A percentile compares a stretch with the other conserved stretches of the same genome.
These are phyloP conservation scores for Alternaria novae-zelandiae DNA, from an alignment of 2,329 filamentous ascomycete genomes.

Conservation along the genomic window DNA sequence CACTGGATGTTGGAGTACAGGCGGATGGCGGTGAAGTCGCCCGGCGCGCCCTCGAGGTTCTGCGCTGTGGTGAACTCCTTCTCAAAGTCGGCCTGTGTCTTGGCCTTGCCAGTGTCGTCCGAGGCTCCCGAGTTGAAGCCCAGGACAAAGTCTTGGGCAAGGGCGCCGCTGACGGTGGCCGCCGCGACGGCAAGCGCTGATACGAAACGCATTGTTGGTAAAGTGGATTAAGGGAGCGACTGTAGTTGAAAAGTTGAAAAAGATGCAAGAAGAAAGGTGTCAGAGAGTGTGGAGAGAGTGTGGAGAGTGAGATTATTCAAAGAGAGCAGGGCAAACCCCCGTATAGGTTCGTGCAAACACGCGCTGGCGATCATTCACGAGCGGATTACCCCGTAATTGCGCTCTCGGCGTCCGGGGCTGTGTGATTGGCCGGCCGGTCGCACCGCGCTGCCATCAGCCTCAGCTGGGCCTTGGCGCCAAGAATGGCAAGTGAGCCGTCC, in stretches of 20 bases:
- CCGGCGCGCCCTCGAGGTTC: constrained; percentile 66
- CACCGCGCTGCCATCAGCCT: neutral
- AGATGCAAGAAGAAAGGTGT: constrained; percentile 1
- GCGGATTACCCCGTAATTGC: constrained; percentile 15
- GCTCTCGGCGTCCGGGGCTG: neutral
- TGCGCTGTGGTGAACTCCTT: constrained; percentile 70
- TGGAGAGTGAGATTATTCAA: neutral
- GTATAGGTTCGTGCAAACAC: constrained; percentile 12
- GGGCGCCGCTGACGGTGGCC: constrained; percentile 26
- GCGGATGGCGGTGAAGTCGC: constrained; percentile 71
- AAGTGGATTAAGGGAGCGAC: constrained; percentile 17
- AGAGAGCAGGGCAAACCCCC: neutral
- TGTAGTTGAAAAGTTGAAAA: constrained; percentile 7
- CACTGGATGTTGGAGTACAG: constrained; percentile 77
- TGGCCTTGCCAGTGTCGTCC: constrained; percentile 48
- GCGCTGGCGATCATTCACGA: constrained; percentile 14
- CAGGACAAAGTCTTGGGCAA: constrained; percentile 34
- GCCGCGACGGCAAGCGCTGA: constrained; percentile 30
- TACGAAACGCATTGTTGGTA: constrained; percentile 27
- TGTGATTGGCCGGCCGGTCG: constrained; percentile 7
- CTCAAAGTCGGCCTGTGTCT: constrained; percentile 71
- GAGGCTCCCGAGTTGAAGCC: constrained; percentile 46
- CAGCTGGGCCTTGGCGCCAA: constrained; percentile 9
- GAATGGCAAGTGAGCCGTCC: neutral
- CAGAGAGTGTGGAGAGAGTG: neutral